These are phyloP conservation scores for Yamadazyma takamatsuzukensis DNA, from an alignment of 805 yeast genomes.

Conservation along the genomic window DNA sequence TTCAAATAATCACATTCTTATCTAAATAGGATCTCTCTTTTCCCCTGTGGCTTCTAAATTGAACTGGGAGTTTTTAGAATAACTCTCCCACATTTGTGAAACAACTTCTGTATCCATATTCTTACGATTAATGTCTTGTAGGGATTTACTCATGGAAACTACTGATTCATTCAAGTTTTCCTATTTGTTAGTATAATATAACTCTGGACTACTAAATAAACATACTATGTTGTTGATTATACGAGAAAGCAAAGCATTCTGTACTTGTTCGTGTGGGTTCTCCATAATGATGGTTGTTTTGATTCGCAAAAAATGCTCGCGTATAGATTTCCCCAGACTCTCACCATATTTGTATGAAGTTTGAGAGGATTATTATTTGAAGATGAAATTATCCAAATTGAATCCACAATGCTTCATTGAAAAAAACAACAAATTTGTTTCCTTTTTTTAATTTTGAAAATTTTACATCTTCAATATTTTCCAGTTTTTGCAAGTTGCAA, in stretches of 20 bases:
- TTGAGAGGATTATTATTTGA: too few relatives aligned
- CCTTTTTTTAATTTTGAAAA: too few relatives aligned
- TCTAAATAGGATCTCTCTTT: conserved; percentile 48
- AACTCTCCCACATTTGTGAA: conserved; percentile 77
- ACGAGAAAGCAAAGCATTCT: conserved; percentile 68
- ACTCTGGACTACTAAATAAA: conserved; percentile 10
- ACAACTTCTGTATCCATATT: conserved; percentile 69
- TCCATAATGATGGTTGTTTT: conserved; percentile 48
- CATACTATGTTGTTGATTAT: conserved; percentile 74
- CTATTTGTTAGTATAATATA: conserved; percentile 23
- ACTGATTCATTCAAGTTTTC: conserved; percentile 73
- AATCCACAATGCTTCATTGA: too few relatives aligned
- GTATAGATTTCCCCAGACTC: too few relatives aligned
- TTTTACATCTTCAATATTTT: too few relatives aligned
- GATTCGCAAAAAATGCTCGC: too few relatives aligned
- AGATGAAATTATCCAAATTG: too few relatives aligned
- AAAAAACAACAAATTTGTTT: too few relatives aligned
- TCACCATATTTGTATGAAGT: too few relatives aligned
- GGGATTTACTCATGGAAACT: conserved; percentile 54
- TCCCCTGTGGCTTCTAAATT: conserved; percentile 65
- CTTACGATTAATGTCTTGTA: conserved; percentile 59
- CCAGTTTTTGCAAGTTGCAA: too few relatives aligned
- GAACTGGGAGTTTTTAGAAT: conserved; percentile 65
- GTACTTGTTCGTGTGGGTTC: conserved; percentile 83
- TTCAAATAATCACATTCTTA: too few relatives aligned